Conservation (phyloP, 1,284 basidiomycete species). For the Inonotus obliquus region DNA sequence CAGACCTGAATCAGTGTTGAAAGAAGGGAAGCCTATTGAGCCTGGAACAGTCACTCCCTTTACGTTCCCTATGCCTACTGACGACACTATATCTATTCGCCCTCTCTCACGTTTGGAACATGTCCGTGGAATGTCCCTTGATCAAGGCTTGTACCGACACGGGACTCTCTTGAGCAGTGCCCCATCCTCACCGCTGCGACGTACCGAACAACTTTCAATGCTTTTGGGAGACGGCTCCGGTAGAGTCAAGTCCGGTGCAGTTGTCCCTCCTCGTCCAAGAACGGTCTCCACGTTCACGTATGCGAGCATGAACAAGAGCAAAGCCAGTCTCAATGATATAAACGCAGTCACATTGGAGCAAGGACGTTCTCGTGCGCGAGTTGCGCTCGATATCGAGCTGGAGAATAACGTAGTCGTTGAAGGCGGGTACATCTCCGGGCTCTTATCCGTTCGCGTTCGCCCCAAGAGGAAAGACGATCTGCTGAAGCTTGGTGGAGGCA, state of each 20-base stretch:
- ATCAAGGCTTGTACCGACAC: conserved; percentile 29
- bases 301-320: conserved; percentile 9
- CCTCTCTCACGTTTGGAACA: not conserved
- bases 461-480: conserved; percentile 33
- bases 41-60: conserved; percentile 29
- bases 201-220: conserved; percentile 49
- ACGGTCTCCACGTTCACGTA: not conserved
- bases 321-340: conserved; percentile 13
- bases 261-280: conserved; percentile 32
- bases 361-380: conserved; percentile 64
- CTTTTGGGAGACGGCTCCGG: conserved; percentile 58
- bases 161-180: conserved; percentile 46
- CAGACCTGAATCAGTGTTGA: conserved; percentile 33
- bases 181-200: conserved; percentile 41
- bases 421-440: conserved; percentile 73
- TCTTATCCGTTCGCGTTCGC: conserved; percentile 66
- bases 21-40: conserved; percentile 35
- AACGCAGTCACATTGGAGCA: conserved; percentile 39
- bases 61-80: conserved; percentile 19
- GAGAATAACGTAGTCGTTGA: conserved; percentile 80
- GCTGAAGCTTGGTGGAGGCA: conserved; percentile 73
- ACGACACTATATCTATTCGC: not conserved
- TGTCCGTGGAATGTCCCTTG: conserved; percentile 6
- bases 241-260: conserved; percentile 50
- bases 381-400: conserved; percentile 81